Evolutionary conservation across 2,329 filamentous ascomycete genomes (phyloP).

Genomic region (Colletotrichum orbiculare): DNA sequence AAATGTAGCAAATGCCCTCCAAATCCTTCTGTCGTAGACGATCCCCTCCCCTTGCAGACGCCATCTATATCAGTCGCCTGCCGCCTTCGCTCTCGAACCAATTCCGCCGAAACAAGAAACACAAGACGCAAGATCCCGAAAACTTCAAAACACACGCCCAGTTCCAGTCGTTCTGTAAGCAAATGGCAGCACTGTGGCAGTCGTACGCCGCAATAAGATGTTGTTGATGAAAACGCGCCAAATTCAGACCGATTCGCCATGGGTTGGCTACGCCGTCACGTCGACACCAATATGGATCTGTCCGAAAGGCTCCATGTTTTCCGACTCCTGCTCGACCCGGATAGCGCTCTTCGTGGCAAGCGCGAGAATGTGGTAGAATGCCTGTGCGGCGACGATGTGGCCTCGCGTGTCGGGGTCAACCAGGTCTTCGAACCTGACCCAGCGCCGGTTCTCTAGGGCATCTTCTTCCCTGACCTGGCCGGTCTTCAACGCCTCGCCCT

Average conservation of each 20-base stretch:
- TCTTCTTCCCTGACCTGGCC: slow-evolving; percentile 45
- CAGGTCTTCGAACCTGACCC: slow-evolving; percentile 76
- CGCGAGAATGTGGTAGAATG: slow-evolving; percentile 78
- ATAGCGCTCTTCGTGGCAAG: slow-evolving; percentile 75
- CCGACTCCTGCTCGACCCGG: slow-evolving; percentile 68
- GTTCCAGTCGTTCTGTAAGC: background rate
- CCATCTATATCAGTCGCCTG: background rate
- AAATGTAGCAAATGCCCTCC: slow-evolving; percentile 20
- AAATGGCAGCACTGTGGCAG: slow-evolving; percentile 3
- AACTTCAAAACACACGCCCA: too few species aligned
- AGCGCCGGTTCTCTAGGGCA: slow-evolving; percentile 48
- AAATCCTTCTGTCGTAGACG: background rate
- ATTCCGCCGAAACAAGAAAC: background rate
- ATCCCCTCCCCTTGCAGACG: background rate
- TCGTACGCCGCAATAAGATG: background rate
- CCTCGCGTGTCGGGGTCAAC: slow-evolving; percentile 63
- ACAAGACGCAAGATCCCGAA: slow-evolving; percentile 5
- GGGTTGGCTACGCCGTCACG: slow-evolving; percentile 11
- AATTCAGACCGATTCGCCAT: too few species aligned
- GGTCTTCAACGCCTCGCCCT: slow-evolving; percentile 48
- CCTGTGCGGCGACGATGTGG: slow-evolving; percentile 76
- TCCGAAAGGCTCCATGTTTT: slow-evolving; percentile 55
- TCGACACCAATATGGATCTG: slow-evolving; percentile 55
- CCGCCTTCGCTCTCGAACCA: too few species aligned
- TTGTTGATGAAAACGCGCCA: background rate